Evolutionary conservation across 768 basidiomycete species (phyloP), one percentile per base, ranked within the genome.

Genomic region (Piloderma croceum): DNA sequence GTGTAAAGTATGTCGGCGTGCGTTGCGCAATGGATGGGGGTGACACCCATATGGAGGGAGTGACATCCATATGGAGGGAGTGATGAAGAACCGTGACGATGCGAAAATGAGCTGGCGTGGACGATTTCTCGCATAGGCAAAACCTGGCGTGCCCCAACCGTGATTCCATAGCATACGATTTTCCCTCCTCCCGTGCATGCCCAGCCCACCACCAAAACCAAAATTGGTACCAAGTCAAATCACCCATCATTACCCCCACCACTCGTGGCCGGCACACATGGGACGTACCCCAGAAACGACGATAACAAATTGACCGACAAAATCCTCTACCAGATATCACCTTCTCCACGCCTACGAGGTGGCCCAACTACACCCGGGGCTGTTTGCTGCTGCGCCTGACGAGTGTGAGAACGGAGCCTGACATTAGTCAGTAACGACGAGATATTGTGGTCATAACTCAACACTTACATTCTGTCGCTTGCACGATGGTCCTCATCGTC

Each of bases 381-480:
- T 27, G 65, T 66, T 2, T 64, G 61, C 52, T 81, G 81, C 59
- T 86, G 83, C 49, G 76, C 77, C 67, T 88, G 87, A 54, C 86
- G 83, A 51, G 83, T 88, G 70, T 87, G 85, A 45, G 87, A 90
- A 53, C 87, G 86, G 52, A 90, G 80, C 84, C 86, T 89, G 49
- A 54, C 32, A 55, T 51, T 39, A 40, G 45, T 50, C 29, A 36
- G 44, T 35, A 38, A 33, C 44, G 48, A 42, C 38, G 36, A 44
- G 19, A 34, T 35, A 45, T 38, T 38, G 41, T 32, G 25, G 34
- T 37, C 38, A 34, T 52, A 52, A 35, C 45, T 42, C 47, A 54
- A 53, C 40, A 64, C 84, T 70, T 71, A 90, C 87, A 89, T 87
- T 60, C 87, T 69, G 60, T 89, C 87, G 55, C 79, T 88, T 41